Evolutionary conservation across 2,329 filamentous ascomycete species (phyloP), one percentile per base, ranked within the genome.

Genomic region (Aspergillus pseudonomiae): DNA sequence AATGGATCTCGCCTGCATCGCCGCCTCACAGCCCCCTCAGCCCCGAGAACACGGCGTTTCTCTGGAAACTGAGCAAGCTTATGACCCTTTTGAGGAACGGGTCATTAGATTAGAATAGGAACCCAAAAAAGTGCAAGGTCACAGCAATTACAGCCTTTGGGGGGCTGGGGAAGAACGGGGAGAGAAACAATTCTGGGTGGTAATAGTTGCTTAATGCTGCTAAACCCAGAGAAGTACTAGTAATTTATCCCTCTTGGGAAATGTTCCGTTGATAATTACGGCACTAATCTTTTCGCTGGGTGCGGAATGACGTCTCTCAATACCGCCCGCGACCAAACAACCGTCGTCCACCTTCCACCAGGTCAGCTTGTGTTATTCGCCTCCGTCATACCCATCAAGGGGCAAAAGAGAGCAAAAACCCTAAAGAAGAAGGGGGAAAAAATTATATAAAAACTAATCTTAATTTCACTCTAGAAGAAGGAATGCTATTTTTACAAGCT

Each of bases 251-350:
- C 5, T 48, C 45, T 48, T 48, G 45, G 45, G 45, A 48, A 48
- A 48, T 48, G 12, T 28, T 34, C 26, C 30, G 30, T 53, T 26
- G 19, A 30, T 14, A 30, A 21, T 46, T 48, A 48, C 26, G 28
- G 26, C 39, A 26, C 39, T 46, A 58, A 55, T n/a, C 34, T 24
- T 41, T 14, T 32, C 19, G 21, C 39, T 63, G 32, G 62, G 56
- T 50, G 67, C 64, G 65, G 64, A 69, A 73, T 73, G 71, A 73
- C 72, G 71, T 74, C 67, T 69, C 55, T 60, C 57, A 61, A 28
- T 32, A 50, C 55, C 32, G 50, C 41, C 55, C 28, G 45, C 34
- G 34, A 19, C 16, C 36, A 24, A 36, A 55, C 12, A 28, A 39
- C 14, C 32, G 26, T 21, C 59, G 32, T 52, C 53, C 41, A 57